Evolutionary conservation across 768 basidiomycete species (phyloP).

Genomic region (Lactarius trivialis): DNA sequence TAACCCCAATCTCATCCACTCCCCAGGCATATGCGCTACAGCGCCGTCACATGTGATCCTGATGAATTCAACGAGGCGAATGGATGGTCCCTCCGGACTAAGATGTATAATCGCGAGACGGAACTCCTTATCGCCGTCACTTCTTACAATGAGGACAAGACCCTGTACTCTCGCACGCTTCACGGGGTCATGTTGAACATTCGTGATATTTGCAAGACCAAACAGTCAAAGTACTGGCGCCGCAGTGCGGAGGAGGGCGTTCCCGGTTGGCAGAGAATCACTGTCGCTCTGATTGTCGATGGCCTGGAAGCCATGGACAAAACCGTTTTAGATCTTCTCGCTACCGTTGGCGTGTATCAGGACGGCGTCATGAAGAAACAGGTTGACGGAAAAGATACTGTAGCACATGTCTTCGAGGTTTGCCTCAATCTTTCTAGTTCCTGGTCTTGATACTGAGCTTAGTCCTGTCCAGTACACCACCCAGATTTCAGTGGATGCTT

Average conservation of each 20-base stretch:
- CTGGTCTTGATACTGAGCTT: conserved; percentile 6
- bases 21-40: conserved; percentile 84
- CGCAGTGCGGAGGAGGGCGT: conserved; percentile 74
- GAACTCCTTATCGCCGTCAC: conserved; percentile 94
- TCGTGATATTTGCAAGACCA: conserved; percentile 94
- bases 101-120: conserved; percentile 82
- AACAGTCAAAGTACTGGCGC: conserved; percentile 89
- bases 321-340: conserved; percentile 80
- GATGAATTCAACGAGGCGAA: conserved; percentile 76
- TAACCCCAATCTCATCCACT: neutral
- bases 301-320: conserved; percentile 96
- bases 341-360: conserved; percentile 89
- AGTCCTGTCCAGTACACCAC: conserved; percentile 73
- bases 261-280: conserved; percentile 88
- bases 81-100: conserved; percentile 81
- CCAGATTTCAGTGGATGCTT: conserved; percentile 86
- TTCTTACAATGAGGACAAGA: conserved; percentile 90
- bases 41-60: conserved; percentile 85
- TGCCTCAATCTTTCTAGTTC: neutral
- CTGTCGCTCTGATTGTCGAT: conserved; percentile 85
- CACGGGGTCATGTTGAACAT: conserved; percentile 98
- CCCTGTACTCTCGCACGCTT: conserved; percentile 82
- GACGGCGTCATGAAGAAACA: conserved; percentile 95
- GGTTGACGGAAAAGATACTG: conserved; percentile 79
- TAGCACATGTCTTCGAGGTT: conserved; percentile 95